Evolutionary conservation across 352 stramenopile genomes (phyloP).

Genomic region (Globisporangium spiculum): DNA sequence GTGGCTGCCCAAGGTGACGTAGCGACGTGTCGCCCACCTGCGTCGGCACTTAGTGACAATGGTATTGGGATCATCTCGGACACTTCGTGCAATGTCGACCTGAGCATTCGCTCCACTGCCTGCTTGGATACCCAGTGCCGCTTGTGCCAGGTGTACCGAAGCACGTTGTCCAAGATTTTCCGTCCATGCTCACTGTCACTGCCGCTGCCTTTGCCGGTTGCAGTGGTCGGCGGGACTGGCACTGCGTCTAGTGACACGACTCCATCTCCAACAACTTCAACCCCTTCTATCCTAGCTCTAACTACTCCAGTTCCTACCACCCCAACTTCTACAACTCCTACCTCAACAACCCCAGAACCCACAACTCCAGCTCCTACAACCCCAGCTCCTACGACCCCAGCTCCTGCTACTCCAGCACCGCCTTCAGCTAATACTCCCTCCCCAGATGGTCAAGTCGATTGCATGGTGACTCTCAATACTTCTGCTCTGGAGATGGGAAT

Average conservation of each 20-base stretch:
- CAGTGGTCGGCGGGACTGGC: background rate
- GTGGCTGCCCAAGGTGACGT: background rate
- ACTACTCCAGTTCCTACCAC: no score
- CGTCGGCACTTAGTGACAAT: background rate
- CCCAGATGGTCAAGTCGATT: no score
- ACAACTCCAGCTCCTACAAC: background rate
- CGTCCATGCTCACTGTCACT: background rate
- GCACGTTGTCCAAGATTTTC: background rate
- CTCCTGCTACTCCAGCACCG: background rate
- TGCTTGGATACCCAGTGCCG: constrained; percentile 7
- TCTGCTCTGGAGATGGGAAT: no score
- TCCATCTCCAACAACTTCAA: background rate
- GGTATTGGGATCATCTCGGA: constrained; percentile 5
- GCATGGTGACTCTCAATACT: no score
- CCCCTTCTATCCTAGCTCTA: no score
- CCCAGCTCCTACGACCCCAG: background rate
- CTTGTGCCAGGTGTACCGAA: constrained; percentile 6
- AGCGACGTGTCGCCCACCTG: background rate
- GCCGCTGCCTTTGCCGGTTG: background rate
- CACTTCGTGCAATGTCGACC: background rate
- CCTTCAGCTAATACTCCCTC: background rate
- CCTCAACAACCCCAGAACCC: no score
- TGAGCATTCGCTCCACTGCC: background rate
- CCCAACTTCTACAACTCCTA: no score
- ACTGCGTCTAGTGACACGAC: background rate